Evolutionary conservation across 345 rosid genomes (phyloP).

Genomic region (Gossypium bickii): DNA sequence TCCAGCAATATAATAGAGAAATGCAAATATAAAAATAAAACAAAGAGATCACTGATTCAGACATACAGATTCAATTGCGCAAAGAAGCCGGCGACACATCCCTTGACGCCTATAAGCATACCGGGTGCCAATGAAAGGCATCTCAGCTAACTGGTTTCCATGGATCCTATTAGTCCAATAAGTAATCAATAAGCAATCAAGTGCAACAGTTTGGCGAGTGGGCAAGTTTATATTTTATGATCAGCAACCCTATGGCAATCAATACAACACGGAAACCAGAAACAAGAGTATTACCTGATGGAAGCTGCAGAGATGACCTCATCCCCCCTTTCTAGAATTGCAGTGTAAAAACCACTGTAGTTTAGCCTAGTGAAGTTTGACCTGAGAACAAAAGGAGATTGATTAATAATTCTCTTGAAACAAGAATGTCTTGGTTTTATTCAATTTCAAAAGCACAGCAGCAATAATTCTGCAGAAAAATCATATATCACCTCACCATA

Average conservation of each 20-base stretch:
- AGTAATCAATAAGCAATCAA: not conserved
- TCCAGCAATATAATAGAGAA: not conserved
- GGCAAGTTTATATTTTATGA: not conserved
- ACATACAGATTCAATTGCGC: conserved; percentile 82
- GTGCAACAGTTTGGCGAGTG: not conserved
- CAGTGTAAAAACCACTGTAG: conserved; percentile 66
- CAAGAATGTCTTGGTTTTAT: conserved; percentile 3
- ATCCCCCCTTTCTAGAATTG: conserved; percentile 80
- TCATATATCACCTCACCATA: not conserved
- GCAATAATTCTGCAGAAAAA: not conserved
- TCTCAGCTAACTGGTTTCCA: conserved; percentile 81
- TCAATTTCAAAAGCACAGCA: not conserved
- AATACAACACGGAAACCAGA: not conserved
- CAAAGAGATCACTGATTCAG: not conserved
- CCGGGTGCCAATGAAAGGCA: conserved; percentile 98
- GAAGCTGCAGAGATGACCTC: conserved; percentile 83
- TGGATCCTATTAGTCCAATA: conserved; percentile 56
- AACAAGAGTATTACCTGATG: conserved; percentile 51
- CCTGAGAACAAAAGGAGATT: conserved; percentile 35
- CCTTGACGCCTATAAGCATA: conserved; percentile 80
- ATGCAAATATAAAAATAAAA: not conserved
- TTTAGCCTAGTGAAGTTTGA: conserved; percentile 80
- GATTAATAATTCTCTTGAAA: not conserved
- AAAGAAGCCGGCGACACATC: conserved; percentile 88
- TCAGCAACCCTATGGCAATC: not conserved